Evolutionary conservation across 176 grass and related monocot genomes (phyloP).

Genomic region (Sorghum bicolor): Sorghum_bicolor_NCBIv3 NC_012875.2:53214501-53215000

Average conservation of each 20-base stretch:
- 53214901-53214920: conserved; percentile 67
- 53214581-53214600: conserved; percentile 88
- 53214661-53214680: conserved; percentile 87
- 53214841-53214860: conserved; percentile 97
- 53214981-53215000: conserved; percentile 69
- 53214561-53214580: conserved; percentile 98
- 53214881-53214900: conserved; percentile 65
- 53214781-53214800: conserved; percentile 85
- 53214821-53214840: conserved; percentile 89
- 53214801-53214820: conserved; percentile 96
- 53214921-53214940: conserved; percentile 98
- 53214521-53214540: conserved; percentile 75
- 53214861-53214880: conserved; percentile 71
- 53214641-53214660: conserved; percentile 69
- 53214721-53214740: conserved; percentile 90
- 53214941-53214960: conserved; percentile 53
- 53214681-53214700: conserved; percentile 83
- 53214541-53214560: conserved; percentile 89
- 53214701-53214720: conserved; percentile 96
- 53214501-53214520: conserved; percentile 86
- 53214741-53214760: conserved; percentile 84
- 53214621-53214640: conserved; percentile 46
- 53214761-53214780: conserved; percentile 98
- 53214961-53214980: conserved; percentile 95
- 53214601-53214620: conserved; percentile 41